Evolutionary conservation across 2,329 filamentous ascomycete species (phyloP).

Genomic region (Sodiomyces alkalinus): DNA sequence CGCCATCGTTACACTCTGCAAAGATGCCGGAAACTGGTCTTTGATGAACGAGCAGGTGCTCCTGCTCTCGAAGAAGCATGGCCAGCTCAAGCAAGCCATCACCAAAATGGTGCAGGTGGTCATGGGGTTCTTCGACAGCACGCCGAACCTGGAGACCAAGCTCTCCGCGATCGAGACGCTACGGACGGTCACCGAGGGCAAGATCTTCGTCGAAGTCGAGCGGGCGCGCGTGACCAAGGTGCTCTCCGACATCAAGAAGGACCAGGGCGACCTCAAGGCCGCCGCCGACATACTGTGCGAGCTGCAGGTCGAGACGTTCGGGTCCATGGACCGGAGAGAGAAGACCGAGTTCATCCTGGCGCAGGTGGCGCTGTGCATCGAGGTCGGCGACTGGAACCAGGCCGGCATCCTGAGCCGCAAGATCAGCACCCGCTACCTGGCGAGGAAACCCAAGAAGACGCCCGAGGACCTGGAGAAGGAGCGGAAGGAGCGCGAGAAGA

Average conservation of each 20-base stretch:
- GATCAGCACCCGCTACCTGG: conserved; percentile 88
- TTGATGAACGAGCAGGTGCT: conserved; percentile 93
- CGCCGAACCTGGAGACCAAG: conserved; percentile 75
- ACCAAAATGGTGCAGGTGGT: conserved; percentile 98
- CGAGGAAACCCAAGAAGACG: conserved; percentile 81
- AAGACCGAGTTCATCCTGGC: conserved; percentile 98
- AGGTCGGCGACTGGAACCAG: conserved; percentile 92
- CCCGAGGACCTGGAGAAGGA: conserved; percentile 83
- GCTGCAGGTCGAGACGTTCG: conserved; percentile 96
- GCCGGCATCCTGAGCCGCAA: conserved; percentile 87
- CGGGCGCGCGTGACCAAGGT: conserved; percentile 89
- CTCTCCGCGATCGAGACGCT: conserved; percentile 88
- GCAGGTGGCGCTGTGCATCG: conserved; percentile 87
- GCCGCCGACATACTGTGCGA: conserved; percentile 92
- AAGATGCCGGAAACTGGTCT: conserved; percentile 83
- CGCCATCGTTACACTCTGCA: conserved; percentile 85
- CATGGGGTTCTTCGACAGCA: conserved; percentile 79
- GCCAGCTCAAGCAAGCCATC: conserved; percentile 96
- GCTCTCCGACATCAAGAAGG: conserved; percentile 92
- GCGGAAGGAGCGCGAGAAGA: conserved; percentile 75
- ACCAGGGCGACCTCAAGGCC: conserved; percentile 79
- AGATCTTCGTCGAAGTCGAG: conserved; percentile 99
- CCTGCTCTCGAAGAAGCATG: conserved; percentile 97
- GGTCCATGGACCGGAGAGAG: conserved; percentile 90
- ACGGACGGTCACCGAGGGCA: conserved; percentile 93